Evolutionary conservation across 2,329 filamentous ascomycete species (phyloP).

Genomic region (Fonsecaea erecta): DNA sequence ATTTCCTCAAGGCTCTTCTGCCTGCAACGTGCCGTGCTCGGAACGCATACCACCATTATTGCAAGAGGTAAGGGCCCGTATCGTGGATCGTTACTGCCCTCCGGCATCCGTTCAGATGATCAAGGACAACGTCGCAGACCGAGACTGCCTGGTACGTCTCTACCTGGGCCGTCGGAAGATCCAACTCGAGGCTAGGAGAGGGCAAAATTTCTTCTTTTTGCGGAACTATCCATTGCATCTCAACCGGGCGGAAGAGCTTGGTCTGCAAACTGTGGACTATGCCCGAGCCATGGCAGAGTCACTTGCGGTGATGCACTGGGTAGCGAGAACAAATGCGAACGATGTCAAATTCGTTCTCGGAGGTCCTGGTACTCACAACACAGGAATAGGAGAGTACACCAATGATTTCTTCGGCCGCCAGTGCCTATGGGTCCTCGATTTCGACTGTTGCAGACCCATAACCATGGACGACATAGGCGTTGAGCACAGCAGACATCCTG

Average conservation of each 20-base stretch:
- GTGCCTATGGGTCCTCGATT: conserved; percentile 55
- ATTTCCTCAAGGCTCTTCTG: conserved; percentile 17
- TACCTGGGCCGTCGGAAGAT: conserved; percentile 52
- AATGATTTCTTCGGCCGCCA: conserved; percentile 38
- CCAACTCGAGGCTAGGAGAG: conserved; percentile 17
- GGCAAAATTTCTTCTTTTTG: conserved; percentile 45
- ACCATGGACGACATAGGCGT: conserved; percentile 50
- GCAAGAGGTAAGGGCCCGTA: conserved; percentile 35
- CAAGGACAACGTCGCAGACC: conserved; percentile 43
- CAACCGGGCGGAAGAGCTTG: conserved; percentile 56
- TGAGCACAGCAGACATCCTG: background rate
- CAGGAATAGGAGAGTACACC: background rate
- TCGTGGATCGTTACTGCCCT: conserved; percentile 45
- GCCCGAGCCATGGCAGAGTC: conserved; percentile 55
- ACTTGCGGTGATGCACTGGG: conserved; percentile 59
- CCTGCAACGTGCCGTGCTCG: conserved; percentile 41
- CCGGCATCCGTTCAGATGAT: conserved; percentile 37
- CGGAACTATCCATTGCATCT: conserved; percentile 57
- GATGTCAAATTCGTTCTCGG: conserved; percentile 63
- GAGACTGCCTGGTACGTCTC: conserved; percentile 56
- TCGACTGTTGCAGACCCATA: conserved; percentile 49
- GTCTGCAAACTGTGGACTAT: conserved; percentile 45
- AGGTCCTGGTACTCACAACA: conserved; percentile 6
- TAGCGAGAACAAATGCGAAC: conserved; percentile 54
- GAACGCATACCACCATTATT: conserved; percentile 46